These are phyloP conservation scores for Chaetomiaceae sp. DNA, from an alignment of 2,329 filamentous ascomycete genomes.

Conservation along the genomic window DNA sequence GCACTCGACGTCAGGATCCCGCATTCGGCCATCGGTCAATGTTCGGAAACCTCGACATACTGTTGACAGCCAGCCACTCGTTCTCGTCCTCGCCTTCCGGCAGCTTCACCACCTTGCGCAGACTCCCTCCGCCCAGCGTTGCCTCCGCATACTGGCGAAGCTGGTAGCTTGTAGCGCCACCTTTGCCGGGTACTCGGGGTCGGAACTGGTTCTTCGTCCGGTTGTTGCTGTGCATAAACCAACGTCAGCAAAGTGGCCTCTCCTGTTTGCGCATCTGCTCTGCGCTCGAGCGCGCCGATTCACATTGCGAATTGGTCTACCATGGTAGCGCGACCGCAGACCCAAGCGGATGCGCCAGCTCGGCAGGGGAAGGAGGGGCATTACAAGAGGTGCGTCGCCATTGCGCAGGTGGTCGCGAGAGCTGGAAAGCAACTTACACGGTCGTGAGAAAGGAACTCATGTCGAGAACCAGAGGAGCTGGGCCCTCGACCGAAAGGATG, in stretches of 20 bases:
- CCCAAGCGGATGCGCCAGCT: conserved; percentile 26
- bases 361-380: conserved; percentile 15
- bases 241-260: conserved; percentile 13
- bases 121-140: conserved; percentile 86
- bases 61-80: conserved; percentile 97
- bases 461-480: conserved; percentile 14
- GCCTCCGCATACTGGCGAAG: conserved; percentile 97
- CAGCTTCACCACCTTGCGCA: conserved; percentile 93
- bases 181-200: conserved; percentile 75
- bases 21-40: no score
- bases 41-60: conserved; percentile 49
- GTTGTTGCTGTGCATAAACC: conserved; percentile 57
- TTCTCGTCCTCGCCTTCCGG: conserved; percentile 97
- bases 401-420: conserved; percentile 1
- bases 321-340: not conserved
- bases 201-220: conserved; percentile 88
- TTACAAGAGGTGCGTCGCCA: conserved; percentile 14
- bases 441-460: conserved; percentile 80
- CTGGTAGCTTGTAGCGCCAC: conserved; percentile 81
- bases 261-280: not conserved
- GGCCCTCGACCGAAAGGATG: conserved; percentile 12
- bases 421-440: conserved; percentile 54
- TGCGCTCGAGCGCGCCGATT: not conserved
- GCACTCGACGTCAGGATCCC: no score
- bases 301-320: conserved; percentile 4